Base-by-base conservation (phyloP, 495 filamentous ascomycete genomes). In the Podospora fimiseda region DNA sequence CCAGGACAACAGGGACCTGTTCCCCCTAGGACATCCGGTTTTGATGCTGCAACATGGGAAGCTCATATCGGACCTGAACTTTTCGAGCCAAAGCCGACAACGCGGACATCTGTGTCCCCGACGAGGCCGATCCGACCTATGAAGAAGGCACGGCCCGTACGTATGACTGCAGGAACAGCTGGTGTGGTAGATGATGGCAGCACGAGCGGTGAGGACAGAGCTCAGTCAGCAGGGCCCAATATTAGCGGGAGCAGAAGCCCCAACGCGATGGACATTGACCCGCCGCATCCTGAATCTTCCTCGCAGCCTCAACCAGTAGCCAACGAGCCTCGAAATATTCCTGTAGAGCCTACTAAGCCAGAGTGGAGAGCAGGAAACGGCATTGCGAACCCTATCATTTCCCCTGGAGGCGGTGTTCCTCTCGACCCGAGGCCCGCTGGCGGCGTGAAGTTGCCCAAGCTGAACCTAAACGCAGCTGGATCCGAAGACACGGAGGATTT, bases 31-130 rank as follows among this genome's bases (percentile, higher is more conserved):
- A n/a, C 46, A 2, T 48, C 50, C 7, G 79, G 74, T 21, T 93
- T 89, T 59, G 76, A 79, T 22, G 70, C 79, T 2, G 82, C 86
- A 27, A 62, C 81, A 23, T 95, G 88, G 89, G 65, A 65, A 47
- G 72, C 82, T 49, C 76, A 80, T 49, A 80, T 91, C 55, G 79
- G 78, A 15, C 72, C 83, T 43, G 67, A 85, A 20, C 79, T 74
- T 16, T 86, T 83, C 61, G 75, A 67, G 13, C 73, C 72, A 9
- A 69, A 67, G 18, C 60, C 71, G 13, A 30, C 65, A 1, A 49
- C 60, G 3, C 66, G 60, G 33, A 48, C 53, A 14, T 61, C 72
- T 1, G 59, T 51, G 4, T 76, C 73, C 5, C 74, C 74, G 0
- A 71, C 71, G 3, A 63, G 72, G 24, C 44, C 55, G 54, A 56